Conservation (phyloP, 371 early-diverging fungal species). For the Saksenaea vasiformis region DNA sequence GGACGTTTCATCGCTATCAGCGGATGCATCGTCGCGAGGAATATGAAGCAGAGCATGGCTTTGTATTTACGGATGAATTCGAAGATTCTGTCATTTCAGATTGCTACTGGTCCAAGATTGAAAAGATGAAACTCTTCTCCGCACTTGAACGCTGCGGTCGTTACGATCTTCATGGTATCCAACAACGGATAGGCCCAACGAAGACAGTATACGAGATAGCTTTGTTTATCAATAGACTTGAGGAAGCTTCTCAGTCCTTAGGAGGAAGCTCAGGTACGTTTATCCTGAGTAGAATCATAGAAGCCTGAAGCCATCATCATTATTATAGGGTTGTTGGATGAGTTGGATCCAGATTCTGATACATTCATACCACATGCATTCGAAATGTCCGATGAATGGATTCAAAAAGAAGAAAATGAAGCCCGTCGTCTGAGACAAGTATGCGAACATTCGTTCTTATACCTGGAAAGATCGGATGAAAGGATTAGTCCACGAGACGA, state of each 20-base stretch:
- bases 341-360: neutral
- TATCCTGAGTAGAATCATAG: neutral
- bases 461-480: neutral
- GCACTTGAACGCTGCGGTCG: slow-evolving; percentile 27
- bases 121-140: slow-evolving; percentile 25
- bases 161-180: slow-evolving; percentile 13
- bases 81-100: neutral
- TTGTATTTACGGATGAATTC: neutral
- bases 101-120: slow-evolving; percentile 15
- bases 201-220: slow-evolving; percentile 20
- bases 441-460: neutral
- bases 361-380: neutral
- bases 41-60: neutral
- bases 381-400: neutral
- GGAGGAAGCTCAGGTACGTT: neutral
- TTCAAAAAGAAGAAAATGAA: neutral
- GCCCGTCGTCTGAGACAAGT: neutral
- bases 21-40: neutral
- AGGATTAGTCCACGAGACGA: neutral
- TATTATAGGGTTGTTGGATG: neutral
- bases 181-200: slow-evolving; percentile 24
- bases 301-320: neutral
- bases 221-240: slow-evolving; percentile 16
- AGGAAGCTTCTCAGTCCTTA: slow-evolving; percentile 1
- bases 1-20: neutral